phyloP scores from a whole-genome alignment of 306 rosid genomes.

The Spatholobus suberectus region DNA sequence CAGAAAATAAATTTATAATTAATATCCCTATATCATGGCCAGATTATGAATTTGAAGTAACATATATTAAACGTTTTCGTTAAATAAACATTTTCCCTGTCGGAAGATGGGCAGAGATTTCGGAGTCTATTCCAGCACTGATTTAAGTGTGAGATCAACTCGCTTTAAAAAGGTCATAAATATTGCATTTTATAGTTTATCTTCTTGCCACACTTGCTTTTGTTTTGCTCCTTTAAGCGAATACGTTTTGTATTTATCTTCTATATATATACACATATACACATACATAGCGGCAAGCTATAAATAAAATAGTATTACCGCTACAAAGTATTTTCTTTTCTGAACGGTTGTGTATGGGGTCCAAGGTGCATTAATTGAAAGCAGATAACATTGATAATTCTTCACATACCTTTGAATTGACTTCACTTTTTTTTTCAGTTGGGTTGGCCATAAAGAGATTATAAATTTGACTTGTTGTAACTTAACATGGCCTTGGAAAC shows the following conservation, averaged over 20 bases:
- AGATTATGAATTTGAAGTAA: slow-evolving; percentile 40
- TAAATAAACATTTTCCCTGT: slow-evolving; percentile 34
- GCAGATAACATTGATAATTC: slow-evolving; percentile 61
- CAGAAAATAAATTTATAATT: background rate
- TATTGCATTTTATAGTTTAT: slow-evolving; percentile 41
- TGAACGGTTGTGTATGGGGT: slow-evolving; percentile 52
- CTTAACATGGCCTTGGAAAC: slow-evolving; percentile 41
- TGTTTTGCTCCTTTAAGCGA: background rate
- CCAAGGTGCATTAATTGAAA: slow-evolving; percentile 62
- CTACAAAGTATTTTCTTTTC: slow-evolving; percentile 25
- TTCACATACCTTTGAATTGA: slow-evolving; percentile 52
- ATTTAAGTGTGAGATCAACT: slow-evolving; percentile 48
- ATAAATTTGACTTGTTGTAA: slow-evolving; percentile 41
- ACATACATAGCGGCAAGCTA: slow-evolving; percentile 23
- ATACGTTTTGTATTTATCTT: slow-evolving; percentile 3
- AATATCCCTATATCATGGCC: slow-evolving; percentile 25
- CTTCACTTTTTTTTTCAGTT: slow-evolving; percentile 45
- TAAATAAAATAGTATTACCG: slow-evolving; percentile 28
- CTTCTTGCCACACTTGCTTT: slow-evolving; percentile 34
- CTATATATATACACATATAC: background rate
- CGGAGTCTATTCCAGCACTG: slow-evolving; percentile 40
- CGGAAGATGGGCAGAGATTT: slow-evolving; percentile 28
- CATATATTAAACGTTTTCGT: slow-evolving; percentile 28
- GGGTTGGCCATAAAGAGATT: slow-evolving; percentile 47
- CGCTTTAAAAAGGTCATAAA: slow-evolving; percentile 33